These are phyloP conservation scores for Madurella fahalii DNA, from an alignment of 2,329 filamentous ascomycete species.

Conservation along the genomic window DNA sequence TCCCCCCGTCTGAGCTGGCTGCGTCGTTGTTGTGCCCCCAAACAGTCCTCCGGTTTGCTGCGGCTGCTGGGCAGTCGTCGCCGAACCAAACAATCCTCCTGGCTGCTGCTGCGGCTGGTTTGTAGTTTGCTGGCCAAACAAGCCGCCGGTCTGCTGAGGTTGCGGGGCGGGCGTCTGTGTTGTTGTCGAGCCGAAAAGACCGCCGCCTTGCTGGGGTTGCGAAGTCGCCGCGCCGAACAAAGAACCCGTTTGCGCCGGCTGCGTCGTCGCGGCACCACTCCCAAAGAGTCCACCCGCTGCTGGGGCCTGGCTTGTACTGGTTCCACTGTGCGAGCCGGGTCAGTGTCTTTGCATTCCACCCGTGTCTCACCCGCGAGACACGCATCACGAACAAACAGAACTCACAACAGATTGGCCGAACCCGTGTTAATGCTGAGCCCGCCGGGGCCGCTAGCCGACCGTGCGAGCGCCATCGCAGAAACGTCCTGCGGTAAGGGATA, in stretches of 20 bases:
- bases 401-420: conserved; percentile 55
- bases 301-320: conserved; percentile 31
- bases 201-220: conserved; percentile 31
- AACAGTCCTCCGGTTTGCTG: conserved; percentile 25
- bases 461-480: conserved; percentile 25
- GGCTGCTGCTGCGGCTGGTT: conserved; percentile 22
- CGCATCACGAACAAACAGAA: conserved; percentile 13
- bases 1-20: conserved; percentile 28
- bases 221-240: conserved; percentile 24
- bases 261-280: conserved; percentile 23
- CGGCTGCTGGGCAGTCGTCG: conserved; percentile 26
- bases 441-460: conserved; percentile 57
- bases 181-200: conserved; percentile 31
- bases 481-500: conserved; percentile 5
- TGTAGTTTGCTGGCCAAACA: conserved; percentile 31
- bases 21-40: conserved; percentile 19
- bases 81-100: conserved; percentile 25
- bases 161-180: conserved; percentile 22
- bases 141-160: conserved; percentile 26
- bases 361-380: not conserved
- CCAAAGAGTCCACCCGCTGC: conserved; percentile 32
- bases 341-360: conserved; percentile 1
- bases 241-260: conserved; percentile 20
- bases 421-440: conserved; percentile 62
- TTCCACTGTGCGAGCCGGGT: conserved; percentile 26